phyloP scores from a whole-genome alignment of 1,284 basidiomycete species.

The Tylopilus sp. region DNA sequence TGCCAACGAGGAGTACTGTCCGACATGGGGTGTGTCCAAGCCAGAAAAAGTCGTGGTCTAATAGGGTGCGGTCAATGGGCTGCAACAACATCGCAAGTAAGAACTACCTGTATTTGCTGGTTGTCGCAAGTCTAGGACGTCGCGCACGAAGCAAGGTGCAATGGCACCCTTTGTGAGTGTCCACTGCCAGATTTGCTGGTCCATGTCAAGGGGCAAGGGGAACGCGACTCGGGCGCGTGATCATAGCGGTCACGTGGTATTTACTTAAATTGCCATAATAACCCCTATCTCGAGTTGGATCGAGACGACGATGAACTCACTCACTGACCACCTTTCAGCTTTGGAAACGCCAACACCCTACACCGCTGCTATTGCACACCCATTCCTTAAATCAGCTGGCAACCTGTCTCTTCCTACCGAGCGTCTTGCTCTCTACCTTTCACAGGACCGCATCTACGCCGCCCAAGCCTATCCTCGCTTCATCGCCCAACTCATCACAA shows the following conservation, averaged over 20 bases:
- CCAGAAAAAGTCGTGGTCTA: conserved; percentile 72
- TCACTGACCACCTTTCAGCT: conserved; percentile 5
- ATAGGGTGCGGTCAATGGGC: not conserved
- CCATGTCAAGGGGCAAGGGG: conserved; percentile 8
- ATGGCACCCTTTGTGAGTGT: conserved; percentile 68
- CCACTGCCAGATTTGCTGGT: conserved; percentile 63
- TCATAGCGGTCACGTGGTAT: no score
- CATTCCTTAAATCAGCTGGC: conserved; percentile 67
- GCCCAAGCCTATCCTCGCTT: conserved; percentile 73
- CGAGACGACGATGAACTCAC: not conserved
- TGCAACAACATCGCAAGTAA: not conserved
- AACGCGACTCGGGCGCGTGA: no score
- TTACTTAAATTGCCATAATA: not conserved
- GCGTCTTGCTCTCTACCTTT: conserved; percentile 68
- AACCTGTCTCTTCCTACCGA: conserved; percentile 56
- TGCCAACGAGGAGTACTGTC: conserved; percentile 66
- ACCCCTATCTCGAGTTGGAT: no score
- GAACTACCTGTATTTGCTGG: conserved; percentile 48
- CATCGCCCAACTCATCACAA: conserved; percentile 65
- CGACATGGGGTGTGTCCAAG: conserved; percentile 78
- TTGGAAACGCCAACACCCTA: conserved; percentile 49
- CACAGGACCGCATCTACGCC: conserved; percentile 79
- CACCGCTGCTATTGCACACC: conserved; percentile 60
- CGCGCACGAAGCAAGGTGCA: conserved; percentile 70
- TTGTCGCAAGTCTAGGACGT: conserved; percentile 66